Evolutionary conservation across 345 rosid genomes (phyloP), one percentile per base, ranked within the genome.

Genomic region (Carallia pectinifolia): DNA sequence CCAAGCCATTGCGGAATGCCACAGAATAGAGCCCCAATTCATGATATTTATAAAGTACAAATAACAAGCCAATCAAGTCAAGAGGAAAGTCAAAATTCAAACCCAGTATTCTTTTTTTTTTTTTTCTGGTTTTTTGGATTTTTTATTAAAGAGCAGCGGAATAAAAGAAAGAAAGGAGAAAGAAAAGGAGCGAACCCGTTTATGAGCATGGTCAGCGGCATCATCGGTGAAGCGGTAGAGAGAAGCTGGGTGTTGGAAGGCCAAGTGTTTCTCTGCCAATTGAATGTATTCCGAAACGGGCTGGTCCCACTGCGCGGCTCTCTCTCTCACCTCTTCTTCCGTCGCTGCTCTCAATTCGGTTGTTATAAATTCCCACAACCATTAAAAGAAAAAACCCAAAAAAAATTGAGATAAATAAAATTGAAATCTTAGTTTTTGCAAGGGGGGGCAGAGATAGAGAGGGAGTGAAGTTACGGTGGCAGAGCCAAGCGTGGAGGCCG

Each of bases 301-400:
- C 68, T 87, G 97, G 53, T 89, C 98, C 97, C 98, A 89, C 82
- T 87, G 96, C 23, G 85, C 87, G 31, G 96, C 95, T 62, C 97
- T 77, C 36, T 87, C 97, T 59, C 70, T 84, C 70, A 90, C 93
- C 52, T 88, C 90, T 67, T 85, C 95, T 79, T 88, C 89, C 31
- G 82, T 78, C 27, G 89, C 93, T 94, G 77, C 66, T 55, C 33
- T 12, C 50, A 40, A 40, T 23, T 23, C 23, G 7, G 10, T 40
- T 40, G 48, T 40, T 10, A 10, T 2, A 23, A 37, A 66, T 37
- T 64, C 30, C 9, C 16, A 61, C 36, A 37, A 19, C 18, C 56
- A 60, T 0, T 36, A 67, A 50, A 52, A 62, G 6, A 70, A 18
- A 3, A 44, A 0, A 12, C 1, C 48, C 48, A 12, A 0, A 2